Evolutionary conservation across 2,329 filamentous ascomycete genomes (phyloP).

Genomic region (Colletotrichum zoysiae): DNA sequence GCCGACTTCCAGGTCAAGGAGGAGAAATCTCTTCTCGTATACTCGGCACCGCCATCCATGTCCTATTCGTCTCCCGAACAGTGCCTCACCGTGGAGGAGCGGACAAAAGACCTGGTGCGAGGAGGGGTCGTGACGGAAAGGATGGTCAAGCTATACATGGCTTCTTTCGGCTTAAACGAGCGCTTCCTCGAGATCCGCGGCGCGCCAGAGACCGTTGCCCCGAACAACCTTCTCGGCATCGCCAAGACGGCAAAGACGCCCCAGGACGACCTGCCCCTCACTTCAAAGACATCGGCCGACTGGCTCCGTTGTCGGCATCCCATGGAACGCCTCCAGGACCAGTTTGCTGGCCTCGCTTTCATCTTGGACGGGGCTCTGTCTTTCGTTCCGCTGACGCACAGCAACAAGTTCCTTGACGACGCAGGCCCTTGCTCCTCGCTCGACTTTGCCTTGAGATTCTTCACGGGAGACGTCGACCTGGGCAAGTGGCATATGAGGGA

Average conservation of each 20-base stretch:
- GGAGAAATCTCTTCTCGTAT: slow-evolving; percentile 50
- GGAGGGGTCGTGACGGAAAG: slow-evolving; percentile 46
- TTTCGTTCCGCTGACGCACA: slow-evolving; percentile 59
- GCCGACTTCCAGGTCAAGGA: slow-evolving; percentile 62
- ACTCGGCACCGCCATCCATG: slow-evolving; percentile 52
- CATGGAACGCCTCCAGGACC: slow-evolving; percentile 47
- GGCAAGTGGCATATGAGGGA: slow-evolving; percentile 59
- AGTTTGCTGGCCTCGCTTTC: slow-evolving; percentile 56
- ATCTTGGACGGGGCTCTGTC: slow-evolving; percentile 59
- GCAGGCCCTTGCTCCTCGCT: slow-evolving; percentile 58
- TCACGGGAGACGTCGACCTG: slow-evolving; percentile 54
- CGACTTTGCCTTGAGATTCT: slow-evolving; percentile 64
- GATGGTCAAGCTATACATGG: slow-evolving; percentile 43
- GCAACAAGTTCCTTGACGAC: slow-evolving; percentile 58
- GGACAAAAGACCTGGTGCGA: slow-evolving; percentile 40
- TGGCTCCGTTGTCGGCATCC: slow-evolving; percentile 52
- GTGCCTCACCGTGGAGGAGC: slow-evolving; percentile 43
- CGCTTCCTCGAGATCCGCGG: slow-evolving; percentile 52
- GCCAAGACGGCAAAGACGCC: slow-evolving; percentile 56
- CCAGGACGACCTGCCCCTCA: slow-evolving; percentile 44
- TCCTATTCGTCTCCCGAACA: slow-evolving; percentile 49
- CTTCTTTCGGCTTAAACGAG: slow-evolving; percentile 48
- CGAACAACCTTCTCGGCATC: slow-evolving; percentile 58
- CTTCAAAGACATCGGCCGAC: slow-evolving; percentile 55
- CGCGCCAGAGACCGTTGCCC: slow-evolving; percentile 55